Evolutionary conservation across 352 stramenopile species (phyloP).

Genomic region (Blastocystis sp.): DNA sequence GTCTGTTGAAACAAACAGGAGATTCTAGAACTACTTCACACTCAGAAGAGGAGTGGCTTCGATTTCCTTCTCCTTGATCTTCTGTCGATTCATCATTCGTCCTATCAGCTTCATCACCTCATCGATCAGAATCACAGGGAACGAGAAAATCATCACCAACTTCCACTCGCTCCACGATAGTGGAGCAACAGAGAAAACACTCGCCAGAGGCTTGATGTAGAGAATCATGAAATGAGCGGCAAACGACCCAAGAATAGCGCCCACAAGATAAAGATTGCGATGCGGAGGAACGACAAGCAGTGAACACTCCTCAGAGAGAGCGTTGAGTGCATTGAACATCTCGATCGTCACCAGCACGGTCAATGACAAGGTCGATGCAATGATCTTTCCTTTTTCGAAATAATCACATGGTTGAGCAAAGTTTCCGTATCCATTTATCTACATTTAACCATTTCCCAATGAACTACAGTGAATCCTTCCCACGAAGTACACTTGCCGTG

Average conservation of each 20-base stretch:
- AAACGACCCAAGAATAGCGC: conserved; percentile 72
- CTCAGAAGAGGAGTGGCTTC: conserved; percentile 5
- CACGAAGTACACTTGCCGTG: conserved; percentile 6
- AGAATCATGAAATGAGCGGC: conserved; percentile 81
- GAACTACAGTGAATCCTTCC: background rate
- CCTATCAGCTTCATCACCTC: conserved; percentile 85
- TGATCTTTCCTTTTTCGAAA: conserved; percentile 83
- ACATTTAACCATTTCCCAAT: background rate
- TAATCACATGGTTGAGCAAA: conserved; percentile 69
- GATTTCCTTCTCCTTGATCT: background rate
- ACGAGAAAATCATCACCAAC: conserved; percentile 80
- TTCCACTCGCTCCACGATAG: conserved; percentile 83
- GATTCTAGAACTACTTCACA: background rate
- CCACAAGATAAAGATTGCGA: conserved; percentile 84
- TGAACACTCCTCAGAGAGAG: conserved; percentile 66
- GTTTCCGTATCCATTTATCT: background rate
- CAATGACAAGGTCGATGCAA: conserved; percentile 84
- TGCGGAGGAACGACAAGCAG: conserved; percentile 83
- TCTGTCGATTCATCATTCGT: conserved; percentile 69
- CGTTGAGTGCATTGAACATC: conserved; percentile 90
- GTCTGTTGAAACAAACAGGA: background rate
- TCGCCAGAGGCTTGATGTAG: conserved; percentile 82
- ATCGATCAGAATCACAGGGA: conserved; percentile 85
- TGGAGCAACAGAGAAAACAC: conserved; percentile 84
- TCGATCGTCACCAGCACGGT: conserved; percentile 86